A percentile compares a stretch with the other conserved stretches of the same genome.
Conservation (phyloP, 139 green algal genomes). For the Pedinophyceae sp. region DNA sequence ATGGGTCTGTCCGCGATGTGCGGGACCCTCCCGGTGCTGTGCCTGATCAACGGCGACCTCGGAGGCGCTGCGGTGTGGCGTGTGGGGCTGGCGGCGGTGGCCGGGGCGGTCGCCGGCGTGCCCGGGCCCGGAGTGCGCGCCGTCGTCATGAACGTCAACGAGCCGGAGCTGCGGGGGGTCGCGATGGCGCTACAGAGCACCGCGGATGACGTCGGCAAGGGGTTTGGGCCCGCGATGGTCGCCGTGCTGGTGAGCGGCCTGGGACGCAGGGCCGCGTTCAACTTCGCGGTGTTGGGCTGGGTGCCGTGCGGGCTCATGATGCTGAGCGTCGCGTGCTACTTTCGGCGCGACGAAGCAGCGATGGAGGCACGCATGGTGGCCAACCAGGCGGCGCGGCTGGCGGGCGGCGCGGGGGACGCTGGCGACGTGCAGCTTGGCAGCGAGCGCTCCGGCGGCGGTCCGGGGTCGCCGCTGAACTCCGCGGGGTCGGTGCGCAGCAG, state of each 20-base stretch:
- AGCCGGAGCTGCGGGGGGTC: constrained; percentile 54
- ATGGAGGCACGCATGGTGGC: too few species aligned
- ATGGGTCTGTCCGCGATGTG: constrained; percentile 23
- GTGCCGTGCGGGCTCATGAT: constrained; percentile 51
- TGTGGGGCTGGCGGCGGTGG: not conserved
- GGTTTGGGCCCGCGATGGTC: constrained; percentile 51
- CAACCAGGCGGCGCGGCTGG: too few species aligned
- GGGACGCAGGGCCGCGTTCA: constrained; percentile 39
- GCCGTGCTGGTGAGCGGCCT: constrained; percentile 33
- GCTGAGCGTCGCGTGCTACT: constrained; percentile 7
- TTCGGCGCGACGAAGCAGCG: constrained; percentile 30
- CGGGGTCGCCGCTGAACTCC: too few species aligned
- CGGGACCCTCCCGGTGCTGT: constrained; percentile 35
- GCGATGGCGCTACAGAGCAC: constrained; percentile 53
- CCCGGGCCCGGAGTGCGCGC: not conserved
- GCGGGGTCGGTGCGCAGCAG: too few species aligned
- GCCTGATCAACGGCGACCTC: constrained; percentile 42
- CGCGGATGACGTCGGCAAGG: constrained; percentile 65
- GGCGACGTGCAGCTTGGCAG: too few species aligned
- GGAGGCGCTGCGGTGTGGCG: not conserved
- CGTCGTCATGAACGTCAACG: constrained; percentile 50
- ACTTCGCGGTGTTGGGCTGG: constrained; percentile 44
- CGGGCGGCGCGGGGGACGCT: too few species aligned
- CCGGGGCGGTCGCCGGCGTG: not conserved
- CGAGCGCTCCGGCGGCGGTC: too few species aligned